A percentile compares a stretch with the other conserved stretches of the same genome.
phyloP scores from a whole-genome alignment of 2,329 filamentous ascomycete genomes.

The Cladosporium sp. region DNA sequence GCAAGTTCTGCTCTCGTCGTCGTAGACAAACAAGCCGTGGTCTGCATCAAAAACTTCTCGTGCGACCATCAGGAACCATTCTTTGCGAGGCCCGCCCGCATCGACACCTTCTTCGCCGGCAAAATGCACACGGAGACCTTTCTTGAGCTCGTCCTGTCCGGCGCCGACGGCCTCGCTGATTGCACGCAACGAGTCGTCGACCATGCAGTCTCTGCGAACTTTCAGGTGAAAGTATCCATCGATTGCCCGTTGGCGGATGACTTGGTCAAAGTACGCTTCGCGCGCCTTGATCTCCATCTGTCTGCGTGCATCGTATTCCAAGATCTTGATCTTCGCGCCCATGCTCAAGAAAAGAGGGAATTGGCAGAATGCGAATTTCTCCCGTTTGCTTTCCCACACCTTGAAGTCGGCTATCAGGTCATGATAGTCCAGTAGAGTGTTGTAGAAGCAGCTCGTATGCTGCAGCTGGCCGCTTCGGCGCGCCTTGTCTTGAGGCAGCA shows the following conservation, averaged over 20 bases:
- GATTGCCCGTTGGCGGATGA: conserved; percentile 71
- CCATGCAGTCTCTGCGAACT: conserved; percentile 79
- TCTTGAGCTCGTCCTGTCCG: conserved; percentile 83
- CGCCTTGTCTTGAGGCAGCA: conserved; percentile 39
- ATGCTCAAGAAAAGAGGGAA: conserved; percentile 91
- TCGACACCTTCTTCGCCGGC: conserved; percentile 88
- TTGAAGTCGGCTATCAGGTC: conserved; percentile 86
- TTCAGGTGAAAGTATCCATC: conserved; percentile 71
- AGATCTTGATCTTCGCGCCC: conserved; percentile 85
- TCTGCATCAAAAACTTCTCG: conserved; percentile 89
- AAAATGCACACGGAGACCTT: conserved; percentile 82
- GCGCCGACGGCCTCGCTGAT: conserved; percentile 84
- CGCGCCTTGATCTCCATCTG: conserved; percentile 88
- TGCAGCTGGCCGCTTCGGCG: conserved; percentile 61
- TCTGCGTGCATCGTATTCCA: conserved; percentile 82
- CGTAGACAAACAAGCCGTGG: conserved; percentile 89
- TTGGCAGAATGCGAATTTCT: conserved; percentile 84
- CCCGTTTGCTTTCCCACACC: conserved; percentile 73
- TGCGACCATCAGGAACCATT: conserved; percentile 89
- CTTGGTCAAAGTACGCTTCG: conserved; percentile 88
- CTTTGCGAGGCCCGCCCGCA: conserved; percentile 84
- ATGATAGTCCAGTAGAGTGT: conserved; percentile 80
- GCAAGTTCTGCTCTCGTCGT: conserved; percentile 85
- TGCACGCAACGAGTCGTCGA: conserved; percentile 81
- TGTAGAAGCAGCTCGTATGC: conserved; percentile 83